A percentile compares a stretch with the other conserved stretches of the same genome.
phyloP scores from a whole-genome alignment of 306 rosid genomes.

The Vigna mungo region DNA sequence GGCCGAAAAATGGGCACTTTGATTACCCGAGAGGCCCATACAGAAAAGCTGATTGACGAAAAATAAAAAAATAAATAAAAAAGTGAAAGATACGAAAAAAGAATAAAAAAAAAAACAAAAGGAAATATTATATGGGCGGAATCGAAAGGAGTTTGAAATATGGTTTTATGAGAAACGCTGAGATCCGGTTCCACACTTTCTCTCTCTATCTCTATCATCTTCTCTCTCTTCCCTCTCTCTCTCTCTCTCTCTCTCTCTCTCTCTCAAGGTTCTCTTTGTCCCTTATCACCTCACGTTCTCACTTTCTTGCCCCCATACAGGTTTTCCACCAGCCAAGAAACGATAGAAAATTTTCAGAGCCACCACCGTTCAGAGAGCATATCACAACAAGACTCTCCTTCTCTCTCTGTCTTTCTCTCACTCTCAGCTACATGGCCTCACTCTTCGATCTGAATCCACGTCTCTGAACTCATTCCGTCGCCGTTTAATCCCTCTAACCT shows the following conservation, averaged over 20 bases:
- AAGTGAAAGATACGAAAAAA: conserved; percentile 26
- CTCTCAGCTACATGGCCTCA: conserved; percentile 31
- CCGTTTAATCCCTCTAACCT: background rate
- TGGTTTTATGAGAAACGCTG: conserved; percentile 49
- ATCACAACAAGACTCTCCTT: background rate
- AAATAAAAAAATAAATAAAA: conserved; percentile 6
- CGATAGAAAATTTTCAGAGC: conserved; percentile 28
- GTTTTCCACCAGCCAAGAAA: conserved; percentile 63
- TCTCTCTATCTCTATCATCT: conserved; percentile 38
- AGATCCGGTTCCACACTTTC: conserved; percentile 73
- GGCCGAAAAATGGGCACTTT: conserved; percentile 49
- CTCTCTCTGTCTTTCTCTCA: background rate
- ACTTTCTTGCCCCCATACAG: conserved; percentile 65
- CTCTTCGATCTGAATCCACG: conserved; percentile 54
- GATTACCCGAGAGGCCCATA: conserved; percentile 42
- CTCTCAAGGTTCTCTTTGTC: conserved; percentile 61
- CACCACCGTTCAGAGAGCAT: background rate
- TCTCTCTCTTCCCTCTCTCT: background rate
- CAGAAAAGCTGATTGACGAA: conserved; percentile 45
- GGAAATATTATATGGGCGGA: conserved; percentile 57
- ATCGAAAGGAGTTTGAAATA: conserved; percentile 50
- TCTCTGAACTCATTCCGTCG: conserved; percentile 32
- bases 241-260: conserved; percentile 45
- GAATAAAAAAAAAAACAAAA: background rate
- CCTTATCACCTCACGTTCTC: conserved; percentile 83